Base-by-base conservation (phyloP, 306 rosid species). In the Myrica gale region DNA sequence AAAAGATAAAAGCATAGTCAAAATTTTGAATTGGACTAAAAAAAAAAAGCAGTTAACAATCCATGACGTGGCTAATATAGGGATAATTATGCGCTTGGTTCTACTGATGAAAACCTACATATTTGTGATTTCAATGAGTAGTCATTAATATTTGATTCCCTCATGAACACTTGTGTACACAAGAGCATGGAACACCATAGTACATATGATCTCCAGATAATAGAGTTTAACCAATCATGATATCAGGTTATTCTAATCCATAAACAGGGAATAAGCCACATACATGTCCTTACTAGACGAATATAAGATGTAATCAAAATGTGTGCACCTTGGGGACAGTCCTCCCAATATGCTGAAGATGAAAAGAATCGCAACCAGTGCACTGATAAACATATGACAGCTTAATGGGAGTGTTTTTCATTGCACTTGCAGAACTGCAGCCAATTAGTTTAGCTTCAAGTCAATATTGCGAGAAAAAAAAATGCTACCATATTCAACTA, bases 371-470 rank as follows among this genome's bases (percentile, higher is more conserved):
- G 19, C 99, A 96, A 57, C 99, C 98, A 79, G 72, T 89, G 87
- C 98, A 96, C 84, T 96, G 99, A 85, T 89, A 96, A 79, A 96
- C 96, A 87, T 92, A 96, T 15, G 99, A 92, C 74, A 92, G 97
- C 91, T 92, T 96, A 23, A 96, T 84, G 54, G 99, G 99, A 74
- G 99, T 92, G 63, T 86, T 90, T 85, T 96, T 96, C 92, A 96
- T 96, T 55, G 93, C 96, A 88, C 97, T 81, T 46, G 98, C 98
- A 66, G 99, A 96, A 52, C 99, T 96, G 92, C 84, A 89, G 78
- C 62, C 78, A 84, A 82, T 78, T 37, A 76, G 44, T 82, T 81
- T n/a, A 56, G 74, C 68, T 26, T 65, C 78, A 79, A 76, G 77
- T 80, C 52, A 79, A 66, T 39, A 46, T 60, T 70, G 48, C 53